Percentiles rank a stretch among this genome's conserved stretches.
These are phyloP conservation scores for Tephrocybe sp. DNA, from an alignment of 768 basidiomycete species.

Conservation along the genomic window DNA sequence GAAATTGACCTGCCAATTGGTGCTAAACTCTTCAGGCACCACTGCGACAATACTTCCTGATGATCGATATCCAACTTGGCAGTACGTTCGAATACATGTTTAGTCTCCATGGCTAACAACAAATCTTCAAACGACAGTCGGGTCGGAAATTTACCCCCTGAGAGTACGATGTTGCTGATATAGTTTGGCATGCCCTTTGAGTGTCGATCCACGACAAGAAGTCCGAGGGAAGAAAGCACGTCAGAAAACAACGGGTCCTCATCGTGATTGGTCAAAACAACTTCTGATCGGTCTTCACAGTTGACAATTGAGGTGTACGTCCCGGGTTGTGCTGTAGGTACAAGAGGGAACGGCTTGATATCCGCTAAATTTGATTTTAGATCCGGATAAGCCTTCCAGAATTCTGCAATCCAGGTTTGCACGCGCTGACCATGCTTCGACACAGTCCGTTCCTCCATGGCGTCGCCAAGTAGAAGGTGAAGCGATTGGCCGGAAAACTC, in stretches of 20 bases:
- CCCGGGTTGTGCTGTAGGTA: constrained; percentile 24
- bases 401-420: constrained; percentile 25
- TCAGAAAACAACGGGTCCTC: constrained; percentile 15
- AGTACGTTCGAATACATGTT: constrained; percentile 9
- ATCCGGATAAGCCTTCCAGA: constrained; percentile 27
- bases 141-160: constrained; percentile 9
- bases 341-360: constrained; percentile 28
- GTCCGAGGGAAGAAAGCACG: constrained; percentile 20
- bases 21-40: constrained; percentile 24
- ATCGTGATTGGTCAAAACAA: constrained; percentile 20
- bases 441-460: neutral
- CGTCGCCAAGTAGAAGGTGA: constrained; percentile 11
- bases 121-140: constrained; percentile 13
- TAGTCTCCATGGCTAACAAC: constrained; percentile 12
- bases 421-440: neutral
- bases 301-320: constrained; percentile 30
- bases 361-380: constrained; percentile 8
- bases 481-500: constrained; percentile 16
- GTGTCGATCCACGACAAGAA: constrained; percentile 20
- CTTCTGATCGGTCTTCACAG: constrained; percentile 21
- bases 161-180: constrained; percentile 17
- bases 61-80: constrained; percentile 13
- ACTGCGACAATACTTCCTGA: constrained; percentile 23
- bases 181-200: constrained; percentile 12
- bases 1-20: neutral